Evolutionary conservation across 2,329 filamentous ascomycete genomes (phyloP), one percentile per base, ranked within the genome.

Genomic region (Myriosclerotinia curreyana): DNA sequence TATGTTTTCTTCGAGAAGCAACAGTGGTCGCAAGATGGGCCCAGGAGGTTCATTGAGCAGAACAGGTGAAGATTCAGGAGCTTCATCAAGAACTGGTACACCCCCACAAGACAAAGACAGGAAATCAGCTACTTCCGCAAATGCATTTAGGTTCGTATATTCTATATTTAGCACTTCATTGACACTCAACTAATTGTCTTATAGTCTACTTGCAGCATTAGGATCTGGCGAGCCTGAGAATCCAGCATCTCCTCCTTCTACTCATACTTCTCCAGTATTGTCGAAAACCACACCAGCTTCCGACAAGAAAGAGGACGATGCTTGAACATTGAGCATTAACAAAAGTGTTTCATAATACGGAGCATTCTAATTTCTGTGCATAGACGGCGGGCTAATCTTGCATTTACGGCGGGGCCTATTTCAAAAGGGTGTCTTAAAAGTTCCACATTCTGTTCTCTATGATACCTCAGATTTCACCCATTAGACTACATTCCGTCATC

Each of bases 71-170:
- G 92, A 96, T 71, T 97, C 93, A 67, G 90, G 86, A 71, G 86
- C 88, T 70, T 96, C 92, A 63, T 97, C 93, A 66, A 88, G 95
- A 71, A 96, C 92, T 64, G 91, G 90, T 72, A 98, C 94, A 56
- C 93, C 93, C 63, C 90, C 92, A 53, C 86, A 88, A 76, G 86
- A 88, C 76, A 81, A 86, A 70, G 79, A 82, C 67, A 83, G 83
- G 75, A 79, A 82, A 67, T 84, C 83, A 72, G 83, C 84, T 61
- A 88, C 86, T 66, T 90, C 90, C 74, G 86, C 88, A 71, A 99
- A 99, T 81, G 89, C 93, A 71, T 99, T 96, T 81, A 94, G 92
- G 93, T 97, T 86, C 83, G 89, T 71, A 25, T 11, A 40, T 22
- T 50, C 38, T 44, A 52, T 38, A 22, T 31, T 50, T 31, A 49